These are phyloP conservation scores for Colletotrichum musae DNA, from an alignment of 2,329 filamentous ascomycete species.

Conservation along the genomic window DNA sequence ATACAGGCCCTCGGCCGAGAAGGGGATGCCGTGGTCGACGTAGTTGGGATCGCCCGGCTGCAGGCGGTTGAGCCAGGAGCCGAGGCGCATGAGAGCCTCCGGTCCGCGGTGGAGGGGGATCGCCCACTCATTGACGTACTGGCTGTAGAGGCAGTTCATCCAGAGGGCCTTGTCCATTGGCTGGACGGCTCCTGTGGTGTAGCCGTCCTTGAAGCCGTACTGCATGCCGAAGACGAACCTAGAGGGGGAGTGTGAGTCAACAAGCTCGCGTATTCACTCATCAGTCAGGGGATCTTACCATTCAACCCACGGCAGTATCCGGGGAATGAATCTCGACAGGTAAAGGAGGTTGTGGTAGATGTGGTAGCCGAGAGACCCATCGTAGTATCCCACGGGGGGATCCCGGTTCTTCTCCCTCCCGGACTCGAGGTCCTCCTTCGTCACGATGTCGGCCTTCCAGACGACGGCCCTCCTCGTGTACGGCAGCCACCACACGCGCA, in stretches of 20 bases:
- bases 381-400: constrained; percentile 83
- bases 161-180: constrained; percentile 84
- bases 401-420: constrained; percentile 72
- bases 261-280: neutral
- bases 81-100: constrained; percentile 86
- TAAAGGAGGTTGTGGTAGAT: constrained; percentile 94
- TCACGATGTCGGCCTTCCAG: constrained; percentile 87
- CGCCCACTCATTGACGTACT: constrained; percentile 99
- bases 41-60: constrained; percentile 75
- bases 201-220: constrained; percentile 86
- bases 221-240: constrained; percentile 98
- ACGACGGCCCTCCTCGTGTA: constrained; percentile 90
- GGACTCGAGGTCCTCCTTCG: constrained; percentile 71
- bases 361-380: constrained; percentile 85
- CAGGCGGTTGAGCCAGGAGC: constrained; percentile 83
- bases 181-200: constrained; percentile 81
- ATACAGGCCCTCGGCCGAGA: constrained; percentile 83
- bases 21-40: constrained; percentile 80
- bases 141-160: constrained; percentile 97
- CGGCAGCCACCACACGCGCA: constrained; percentile 97
- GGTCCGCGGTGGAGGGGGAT: constrained; percentile 88
- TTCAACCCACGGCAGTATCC: constrained; percentile 88
- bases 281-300: constrained; percentile 63
- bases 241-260: neutral
- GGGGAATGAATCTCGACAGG: constrained; percentile 82